Conservation (phyloP, 352 stramenopile species). For the Sclerospora graminicola region DNA sequence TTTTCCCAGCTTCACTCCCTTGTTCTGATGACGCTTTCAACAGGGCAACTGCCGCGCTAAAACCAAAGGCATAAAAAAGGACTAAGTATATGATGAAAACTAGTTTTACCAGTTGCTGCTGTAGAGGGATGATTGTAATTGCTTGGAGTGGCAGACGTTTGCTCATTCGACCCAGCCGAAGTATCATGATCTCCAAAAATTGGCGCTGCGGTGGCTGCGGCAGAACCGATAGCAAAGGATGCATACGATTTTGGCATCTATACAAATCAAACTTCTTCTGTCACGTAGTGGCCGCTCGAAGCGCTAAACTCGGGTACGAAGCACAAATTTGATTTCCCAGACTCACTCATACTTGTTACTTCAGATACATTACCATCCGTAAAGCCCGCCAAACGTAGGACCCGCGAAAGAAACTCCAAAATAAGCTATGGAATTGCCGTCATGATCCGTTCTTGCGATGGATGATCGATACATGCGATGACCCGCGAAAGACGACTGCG, state of each 20-base stretch:
- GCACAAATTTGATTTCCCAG: constrained; percentile 23
- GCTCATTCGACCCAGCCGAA: constrained; percentile 26
- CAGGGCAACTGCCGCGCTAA: too few species aligned
- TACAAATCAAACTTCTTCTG: constrained; percentile 12
- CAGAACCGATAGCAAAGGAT: constrained; percentile 17
- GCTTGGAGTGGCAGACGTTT: too few species aligned
- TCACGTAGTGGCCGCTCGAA: constrained; percentile 29
- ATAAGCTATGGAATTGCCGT: constrained; percentile 50
- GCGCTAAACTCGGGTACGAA: constrained; percentile 26
- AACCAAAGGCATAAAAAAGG: too few species aligned
- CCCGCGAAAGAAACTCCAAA: constrained; percentile 67
- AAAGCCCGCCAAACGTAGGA: constrained; percentile 59
- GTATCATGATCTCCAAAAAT: constrained; percentile 18
- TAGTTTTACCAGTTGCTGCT: too few species aligned
- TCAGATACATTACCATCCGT: constrained; percentile 51
- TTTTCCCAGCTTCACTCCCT: too few species aligned
- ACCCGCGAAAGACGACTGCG: constrained; percentile 31
- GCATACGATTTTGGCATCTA: constrained; percentile 15
- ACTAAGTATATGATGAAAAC: too few species aligned
- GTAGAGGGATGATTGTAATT: too few species aligned
- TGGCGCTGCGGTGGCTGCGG: constrained; percentile 5
- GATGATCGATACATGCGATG: constrained; percentile 32
- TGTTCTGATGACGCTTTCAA: too few species aligned
- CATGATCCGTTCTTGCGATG: constrained; percentile 26
- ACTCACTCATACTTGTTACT: constrained; percentile 41